Conservation (phyloP, 345 rosid genomes). For the Chamaenerion angustifolium region DNA sequence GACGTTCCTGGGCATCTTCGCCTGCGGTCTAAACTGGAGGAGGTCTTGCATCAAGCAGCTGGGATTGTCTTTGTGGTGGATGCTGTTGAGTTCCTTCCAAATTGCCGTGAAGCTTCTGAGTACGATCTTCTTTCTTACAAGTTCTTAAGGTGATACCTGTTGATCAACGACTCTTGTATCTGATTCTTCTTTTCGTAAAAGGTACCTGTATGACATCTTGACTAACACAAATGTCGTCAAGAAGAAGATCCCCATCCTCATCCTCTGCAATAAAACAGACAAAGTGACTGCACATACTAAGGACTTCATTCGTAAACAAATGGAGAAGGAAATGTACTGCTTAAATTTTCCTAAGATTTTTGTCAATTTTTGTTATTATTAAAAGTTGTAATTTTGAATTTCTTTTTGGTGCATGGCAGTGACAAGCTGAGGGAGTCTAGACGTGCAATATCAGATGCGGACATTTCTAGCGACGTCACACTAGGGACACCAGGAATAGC, state of each 20-base stretch:
- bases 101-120: conserved; percentile 67
- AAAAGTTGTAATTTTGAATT: not conserved
- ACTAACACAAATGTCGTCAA: conserved; percentile 63
- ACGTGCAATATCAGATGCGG: conserved; percentile 63
- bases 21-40: conserved; percentile 70
- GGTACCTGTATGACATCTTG: conserved; percentile 81
- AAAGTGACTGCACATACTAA: conserved; percentile 89
- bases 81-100: conserved; percentile 77
- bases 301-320: conserved; percentile 79
- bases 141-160: too few species aligned
- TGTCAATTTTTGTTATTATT: not conserved
- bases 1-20: conserved; percentile 97
- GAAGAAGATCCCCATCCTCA: conserved; percentile 62
- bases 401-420: conserved; percentile 18
- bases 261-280: conserved; percentile 87
- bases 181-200: conserved; percentile 9
- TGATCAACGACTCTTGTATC: not conserved
- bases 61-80: conserved; percentile 81
- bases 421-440: conserved; percentile 58
- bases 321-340: conserved; percentile 89
- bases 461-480: conserved; percentile 55
- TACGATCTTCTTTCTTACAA: conserved; percentile 10
- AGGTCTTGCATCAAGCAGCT: conserved; percentile 69
- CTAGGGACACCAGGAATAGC: conserved; percentile 62
- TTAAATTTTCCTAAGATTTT: not conserved